Conservation (phyloP, 2,329 filamentous ascomycete species). For the Teratosphaeria nubilosa region DNA sequence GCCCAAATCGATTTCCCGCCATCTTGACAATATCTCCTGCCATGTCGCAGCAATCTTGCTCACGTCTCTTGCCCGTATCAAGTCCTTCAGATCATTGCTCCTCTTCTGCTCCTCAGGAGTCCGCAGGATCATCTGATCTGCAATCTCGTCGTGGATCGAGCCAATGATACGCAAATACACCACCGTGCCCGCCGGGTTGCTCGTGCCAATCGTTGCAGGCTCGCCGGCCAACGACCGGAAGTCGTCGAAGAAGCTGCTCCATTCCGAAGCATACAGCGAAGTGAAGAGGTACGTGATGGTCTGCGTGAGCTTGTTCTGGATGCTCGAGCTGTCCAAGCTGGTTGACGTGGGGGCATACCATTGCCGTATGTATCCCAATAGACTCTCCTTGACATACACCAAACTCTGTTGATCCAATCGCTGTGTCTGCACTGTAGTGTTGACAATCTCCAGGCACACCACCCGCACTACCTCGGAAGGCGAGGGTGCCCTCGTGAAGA, state of each 20-base stretch:
- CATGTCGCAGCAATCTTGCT: conserved; percentile 79
- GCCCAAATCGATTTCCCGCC: conserved; percentile 54
- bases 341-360: conserved; percentile 52
- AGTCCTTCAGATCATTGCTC: conserved; percentile 83
- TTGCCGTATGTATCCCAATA: conserved; percentile 71
- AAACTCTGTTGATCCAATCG: conserved; percentile 64
- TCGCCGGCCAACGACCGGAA: conserved; percentile 66
- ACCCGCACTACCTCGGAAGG: conserved; percentile 75
- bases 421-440: conserved; percentile 76
- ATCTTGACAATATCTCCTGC: conserved; percentile 79
- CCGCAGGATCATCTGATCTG: conserved; percentile 76
- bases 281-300: conserved; percentile 91
- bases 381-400: conserved; percentile 64
- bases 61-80: conserved; percentile 77
- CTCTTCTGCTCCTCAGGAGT: conserved; percentile 70
- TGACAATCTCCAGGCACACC: conserved; percentile 84
- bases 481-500: conserved; percentile 71
- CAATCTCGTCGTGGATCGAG: conserved; percentile 94
- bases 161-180: conserved; percentile 82
- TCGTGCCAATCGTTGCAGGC: conserved; percentile 41
- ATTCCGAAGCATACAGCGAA: conserved; percentile 72
- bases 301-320: conserved; percentile 97
- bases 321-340: conserved; percentile 58
- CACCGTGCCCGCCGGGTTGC: conserved; percentile 66
- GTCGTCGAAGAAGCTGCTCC: conserved; percentile 86